phyloP scores from a whole-genome alignment of 352 stramenopile species.

The Pythium biforme region DNA sequence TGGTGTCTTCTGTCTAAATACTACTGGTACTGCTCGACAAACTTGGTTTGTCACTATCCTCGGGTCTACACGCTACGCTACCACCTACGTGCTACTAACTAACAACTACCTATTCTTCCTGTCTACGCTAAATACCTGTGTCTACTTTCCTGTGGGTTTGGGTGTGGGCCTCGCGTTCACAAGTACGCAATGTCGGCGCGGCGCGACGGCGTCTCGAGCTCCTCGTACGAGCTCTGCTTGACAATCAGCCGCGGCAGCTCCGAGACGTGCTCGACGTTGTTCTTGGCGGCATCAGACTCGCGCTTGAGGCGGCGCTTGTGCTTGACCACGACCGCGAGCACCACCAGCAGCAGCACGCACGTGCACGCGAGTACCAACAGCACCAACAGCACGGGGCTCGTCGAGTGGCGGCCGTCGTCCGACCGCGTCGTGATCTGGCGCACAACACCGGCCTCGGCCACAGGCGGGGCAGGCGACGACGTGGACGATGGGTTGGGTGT shows the following conservation, averaged over 20 bases:
- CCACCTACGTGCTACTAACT: background rate
- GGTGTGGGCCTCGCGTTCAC: conserved; percentile 6
- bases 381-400: conserved; percentile 30
- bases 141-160: background rate
- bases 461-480: background rate
- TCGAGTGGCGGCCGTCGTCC: conserved; percentile 10
- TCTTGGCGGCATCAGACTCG: conserved; percentile 18
- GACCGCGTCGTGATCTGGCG: conserved; percentile 15
- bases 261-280: conserved; percentile 22
- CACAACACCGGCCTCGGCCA: background rate
- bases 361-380: conserved; percentile 28
- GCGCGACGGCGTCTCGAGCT: conserved; percentile 24
- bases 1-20: background rate
- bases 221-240: conserved; percentile 28
- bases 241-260: conserved; percentile 22
- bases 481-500: background rate
- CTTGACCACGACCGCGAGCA: conserved; percentile 32
- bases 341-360: conserved; percentile 27
- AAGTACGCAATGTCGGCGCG: conserved; percentile 24
- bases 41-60: conserved; percentile 9
- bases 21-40: conserved; percentile 11
- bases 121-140: conserved; percentile 6
- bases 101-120: background rate
- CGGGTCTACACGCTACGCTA: background rate
- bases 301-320: conserved; percentile 23